A percentile compares a stretch with the other conserved stretches of the same genome.
Evolutionary conservation across 352 stramenopile species (phyloP).

Genomic region (Pythium coloratum): DNA sequence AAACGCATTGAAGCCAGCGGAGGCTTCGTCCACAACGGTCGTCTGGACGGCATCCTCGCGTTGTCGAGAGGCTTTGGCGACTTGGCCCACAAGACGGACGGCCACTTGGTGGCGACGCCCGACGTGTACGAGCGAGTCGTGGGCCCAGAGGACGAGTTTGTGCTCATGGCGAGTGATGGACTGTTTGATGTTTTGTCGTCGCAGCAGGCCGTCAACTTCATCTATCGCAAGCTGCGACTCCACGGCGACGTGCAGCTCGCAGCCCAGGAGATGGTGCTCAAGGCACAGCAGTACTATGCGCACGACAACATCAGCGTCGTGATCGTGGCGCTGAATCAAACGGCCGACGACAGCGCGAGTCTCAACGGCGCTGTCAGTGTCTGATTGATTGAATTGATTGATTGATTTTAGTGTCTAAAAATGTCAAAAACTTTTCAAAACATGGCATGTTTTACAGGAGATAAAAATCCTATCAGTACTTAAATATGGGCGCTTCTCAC

Average conservation of each 20-base stretch:
- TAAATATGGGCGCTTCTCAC: background rate
- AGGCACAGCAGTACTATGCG: constrained; percentile 87
- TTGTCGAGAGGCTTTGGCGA: constrained; percentile 90
- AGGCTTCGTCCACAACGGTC: constrained; percentile 88
- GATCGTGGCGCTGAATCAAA: constrained; percentile 84
- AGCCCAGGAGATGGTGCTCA: constrained; percentile 85
- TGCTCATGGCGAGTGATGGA: constrained; percentile 90
- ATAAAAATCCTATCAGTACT: constrained; percentile 4
- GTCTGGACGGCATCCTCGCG: constrained; percentile 84
- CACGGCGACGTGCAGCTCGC: constrained; percentile 89
- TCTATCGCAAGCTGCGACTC: constrained; percentile 82
- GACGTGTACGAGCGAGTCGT: constrained; percentile 76
- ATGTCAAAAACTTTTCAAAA: background rate
- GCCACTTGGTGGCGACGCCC: constrained; percentile 83
- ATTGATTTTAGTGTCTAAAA: background rate
- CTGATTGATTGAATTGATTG: background rate
- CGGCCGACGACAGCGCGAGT: constrained; percentile 11
- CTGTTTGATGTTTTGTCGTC: constrained; percentile 91
- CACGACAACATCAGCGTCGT: constrained; percentile 92
- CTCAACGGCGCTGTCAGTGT: background rate
- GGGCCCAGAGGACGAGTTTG: constrained; percentile 76
- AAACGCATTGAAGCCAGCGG: constrained; percentile 76
- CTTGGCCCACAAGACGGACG: constrained; percentile 86
- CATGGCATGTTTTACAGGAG: constrained; percentile 7
- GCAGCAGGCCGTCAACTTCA: constrained; percentile 91